Conservation (phyloP, 2,329 filamentous ascomycete species). For the Trichoderma harzianum region DNA sequence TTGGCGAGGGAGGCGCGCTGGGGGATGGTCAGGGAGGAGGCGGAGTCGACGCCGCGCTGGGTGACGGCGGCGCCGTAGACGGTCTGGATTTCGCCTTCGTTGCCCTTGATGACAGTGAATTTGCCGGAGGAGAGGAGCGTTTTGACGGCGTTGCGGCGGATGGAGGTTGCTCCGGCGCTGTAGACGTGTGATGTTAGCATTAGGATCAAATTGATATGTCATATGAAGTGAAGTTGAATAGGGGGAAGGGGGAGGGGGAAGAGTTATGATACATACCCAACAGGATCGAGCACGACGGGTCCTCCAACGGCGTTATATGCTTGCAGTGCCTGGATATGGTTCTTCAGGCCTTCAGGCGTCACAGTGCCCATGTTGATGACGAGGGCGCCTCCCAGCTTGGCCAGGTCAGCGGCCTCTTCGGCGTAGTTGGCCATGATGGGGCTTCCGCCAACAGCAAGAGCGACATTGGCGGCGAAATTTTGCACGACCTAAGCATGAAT, state of each 20-base stretch:
- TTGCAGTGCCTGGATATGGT: slow-evolving; percentile 68
- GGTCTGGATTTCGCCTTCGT: slow-evolving; percentile 80
- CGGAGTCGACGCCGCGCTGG: slow-evolving; percentile 84
- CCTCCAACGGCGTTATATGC: slow-evolving; percentile 78
- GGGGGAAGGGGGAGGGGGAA: too few species aligned
- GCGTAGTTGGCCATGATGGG: slow-evolving; percentile 94
- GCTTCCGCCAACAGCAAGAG: slow-evolving; percentile 76
- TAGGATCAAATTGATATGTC: too few species aligned
- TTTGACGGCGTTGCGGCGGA: slow-evolving; percentile 69
- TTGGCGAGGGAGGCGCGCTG: slow-evolving; percentile 60
- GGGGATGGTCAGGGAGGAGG: slow-evolving; percentile 51
- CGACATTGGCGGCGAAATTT: slow-evolving; percentile 90
- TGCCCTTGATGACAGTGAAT: slow-evolving; percentile 89
- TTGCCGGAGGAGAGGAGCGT: slow-evolving; percentile 70
- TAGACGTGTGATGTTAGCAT: not conserved
- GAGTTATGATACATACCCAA: too few species aligned
- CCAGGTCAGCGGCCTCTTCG: slow-evolving; percentile 77
- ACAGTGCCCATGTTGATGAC: slow-evolving; percentile 96
- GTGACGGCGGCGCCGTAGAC: slow-evolving; percentile 54
- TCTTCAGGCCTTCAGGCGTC: slow-evolving; percentile 67
- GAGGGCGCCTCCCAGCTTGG: slow-evolving; percentile 69
- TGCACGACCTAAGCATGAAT: slow-evolving; percentile 63
- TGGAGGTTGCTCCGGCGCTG: slow-evolving; percentile 72
- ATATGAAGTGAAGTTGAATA: not conserved
- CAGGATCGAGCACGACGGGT: slow-evolving; percentile 82